A percentile compares a stretch with the other conserved stretches of the same genome.
These are phyloP conservation scores for Primulina eburnea DNA, from an alignment of 257 asterid genomes.

Conservation along the genomic window DNA sequence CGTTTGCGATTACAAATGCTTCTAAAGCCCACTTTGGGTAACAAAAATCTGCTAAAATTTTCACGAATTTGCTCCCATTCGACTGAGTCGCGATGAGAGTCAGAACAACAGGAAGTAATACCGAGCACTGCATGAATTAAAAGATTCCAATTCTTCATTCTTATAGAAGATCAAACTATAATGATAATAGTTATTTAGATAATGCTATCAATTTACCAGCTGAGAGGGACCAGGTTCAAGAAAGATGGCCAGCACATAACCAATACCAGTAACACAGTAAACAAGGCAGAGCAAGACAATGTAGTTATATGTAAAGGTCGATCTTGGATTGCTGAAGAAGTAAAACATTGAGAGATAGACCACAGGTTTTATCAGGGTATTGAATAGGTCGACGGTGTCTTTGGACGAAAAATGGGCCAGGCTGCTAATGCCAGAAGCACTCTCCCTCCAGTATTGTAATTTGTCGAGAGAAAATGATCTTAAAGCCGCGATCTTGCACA, in stretches of 20 bases:
- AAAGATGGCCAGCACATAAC: constrained; percentile 76
- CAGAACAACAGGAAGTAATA: constrained; percentile 84
- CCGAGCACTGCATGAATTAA: constrained; percentile 56
- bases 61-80: constrained; percentile 41
- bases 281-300: constrained; percentile 81
- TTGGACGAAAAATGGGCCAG: constrained; percentile 84
- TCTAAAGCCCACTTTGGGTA: constrained; percentile 95
- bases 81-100: constrained; percentile 75
- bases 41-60: constrained; percentile 48
- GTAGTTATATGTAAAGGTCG: constrained; percentile 69
- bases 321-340: constrained; percentile 88
- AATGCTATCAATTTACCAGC: constrained; percentile 49
- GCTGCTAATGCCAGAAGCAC: constrained; percentile 93
- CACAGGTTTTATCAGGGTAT: constrained; percentile 75
- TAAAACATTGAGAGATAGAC: constrained; percentile 92
- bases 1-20: constrained; percentile 80
- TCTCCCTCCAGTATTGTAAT: constrained; percentile 87
- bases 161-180: constrained; percentile 17
- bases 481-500: constrained; percentile 89
- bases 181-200: not conserved
- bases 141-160: constrained; percentile 10
- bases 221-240: constrained; percentile 95
- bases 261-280: constrained; percentile 89
- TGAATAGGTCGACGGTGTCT: constrained; percentile 85
- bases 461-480: constrained; percentile 88